Evolutionary conservation across 257 asterid species (phyloP).

Genomic region (Penstemon davidsonii): DNA sequence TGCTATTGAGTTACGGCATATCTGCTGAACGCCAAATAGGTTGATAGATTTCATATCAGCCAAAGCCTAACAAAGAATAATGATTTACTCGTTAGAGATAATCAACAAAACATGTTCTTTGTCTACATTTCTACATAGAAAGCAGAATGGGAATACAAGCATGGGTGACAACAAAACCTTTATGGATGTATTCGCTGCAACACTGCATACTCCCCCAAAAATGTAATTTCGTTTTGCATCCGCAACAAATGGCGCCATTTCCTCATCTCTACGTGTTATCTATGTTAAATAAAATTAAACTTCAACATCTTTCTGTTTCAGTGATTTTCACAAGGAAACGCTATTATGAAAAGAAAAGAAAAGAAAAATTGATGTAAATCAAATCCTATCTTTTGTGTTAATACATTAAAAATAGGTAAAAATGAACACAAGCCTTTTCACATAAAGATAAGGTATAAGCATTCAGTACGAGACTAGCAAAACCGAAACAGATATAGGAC

Average conservation of each 20-base stretch:
- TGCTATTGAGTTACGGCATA: constrained; percentile 96
- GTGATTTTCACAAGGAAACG: constrained; percentile 23
- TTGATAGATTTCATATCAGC: constrained; percentile 86
- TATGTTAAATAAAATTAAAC: constrained; percentile 33
- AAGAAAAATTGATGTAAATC: background rate
- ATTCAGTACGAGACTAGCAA: background rate
- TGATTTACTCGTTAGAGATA: constrained; percentile 24
- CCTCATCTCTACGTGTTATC: constrained; percentile 99
- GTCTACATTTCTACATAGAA: constrained; percentile 16
- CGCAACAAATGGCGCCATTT: constrained; percentile 81
- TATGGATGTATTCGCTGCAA: constrained; percentile 78
- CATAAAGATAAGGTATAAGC: background rate
- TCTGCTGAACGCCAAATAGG: constrained; percentile 98
- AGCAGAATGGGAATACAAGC: constrained; percentile 29
- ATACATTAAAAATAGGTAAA: constrained; percentile 2
- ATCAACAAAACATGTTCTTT: constrained; percentile 8
- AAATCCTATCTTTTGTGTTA: background rate
- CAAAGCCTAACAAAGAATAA: constrained; percentile 65
- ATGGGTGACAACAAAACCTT: constrained; percentile 56
- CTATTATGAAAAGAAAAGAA: constrained; percentile 3
- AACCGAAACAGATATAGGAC: background rate
- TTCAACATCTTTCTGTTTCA: constrained; percentile 10
- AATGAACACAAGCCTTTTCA: background rate
- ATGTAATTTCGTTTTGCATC: constrained; percentile 87
- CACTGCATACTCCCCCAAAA: constrained; percentile 87